These are phyloP conservation scores for Colletotrichum tropicicola DNA, from an alignment of 2,329 filamentous ascomycete species.

Conservation along the genomic window DNA sequence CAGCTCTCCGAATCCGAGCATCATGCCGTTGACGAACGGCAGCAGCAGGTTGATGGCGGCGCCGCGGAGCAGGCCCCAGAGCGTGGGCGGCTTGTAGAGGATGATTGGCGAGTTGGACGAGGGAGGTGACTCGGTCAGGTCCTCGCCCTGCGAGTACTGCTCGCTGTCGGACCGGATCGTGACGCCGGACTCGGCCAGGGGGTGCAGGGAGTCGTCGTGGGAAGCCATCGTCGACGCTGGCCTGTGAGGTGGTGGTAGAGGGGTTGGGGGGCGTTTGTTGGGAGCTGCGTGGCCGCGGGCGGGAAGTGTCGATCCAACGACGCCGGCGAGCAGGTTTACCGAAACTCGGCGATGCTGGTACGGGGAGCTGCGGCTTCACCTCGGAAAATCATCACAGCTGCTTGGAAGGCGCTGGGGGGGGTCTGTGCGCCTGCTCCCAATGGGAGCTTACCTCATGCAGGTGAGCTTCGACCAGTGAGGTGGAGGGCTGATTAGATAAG, in stretches of 20 bases:
- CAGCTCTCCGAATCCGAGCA: slow-evolving; percentile 96
- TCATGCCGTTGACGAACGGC: slow-evolving; percentile 96
- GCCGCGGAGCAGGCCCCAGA: slow-evolving; percentile 86
- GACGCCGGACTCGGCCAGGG: slow-evolving; percentile 76
- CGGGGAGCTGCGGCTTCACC: slow-evolving; percentile 23
- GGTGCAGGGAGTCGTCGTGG: slow-evolving; percentile 49
- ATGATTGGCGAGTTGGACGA: slow-evolving; percentile 76
- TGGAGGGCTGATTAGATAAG: slow-evolving; percentile 6
- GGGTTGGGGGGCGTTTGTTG: neutral
- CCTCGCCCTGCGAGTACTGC: slow-evolving; percentile 76
- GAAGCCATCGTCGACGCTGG: slow-evolving; percentile 57
- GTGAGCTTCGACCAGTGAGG: neutral
- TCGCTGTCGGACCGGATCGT: slow-evolving; percentile 87
- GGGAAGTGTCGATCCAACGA: slow-evolving; percentile 1
- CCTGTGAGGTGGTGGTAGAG: neutral
- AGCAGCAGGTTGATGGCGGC: slow-evolving; percentile 95
- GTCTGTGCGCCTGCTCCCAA: neutral
- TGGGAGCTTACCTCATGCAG: neutral
- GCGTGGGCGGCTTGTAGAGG: slow-evolving; percentile 87
- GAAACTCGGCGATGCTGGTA: slow-evolving; percentile 15
- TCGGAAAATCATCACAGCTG: slow-evolving; percentile 27
- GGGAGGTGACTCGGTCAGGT: slow-evolving; percentile 67
- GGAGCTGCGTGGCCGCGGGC: neutral
- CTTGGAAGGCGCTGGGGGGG: neutral
- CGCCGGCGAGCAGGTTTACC: slow-evolving; percentile 10